Evolutionary conservation across 179 eudicot species (phyloP).

Genomic region (Drosera spatulata): DNA sequence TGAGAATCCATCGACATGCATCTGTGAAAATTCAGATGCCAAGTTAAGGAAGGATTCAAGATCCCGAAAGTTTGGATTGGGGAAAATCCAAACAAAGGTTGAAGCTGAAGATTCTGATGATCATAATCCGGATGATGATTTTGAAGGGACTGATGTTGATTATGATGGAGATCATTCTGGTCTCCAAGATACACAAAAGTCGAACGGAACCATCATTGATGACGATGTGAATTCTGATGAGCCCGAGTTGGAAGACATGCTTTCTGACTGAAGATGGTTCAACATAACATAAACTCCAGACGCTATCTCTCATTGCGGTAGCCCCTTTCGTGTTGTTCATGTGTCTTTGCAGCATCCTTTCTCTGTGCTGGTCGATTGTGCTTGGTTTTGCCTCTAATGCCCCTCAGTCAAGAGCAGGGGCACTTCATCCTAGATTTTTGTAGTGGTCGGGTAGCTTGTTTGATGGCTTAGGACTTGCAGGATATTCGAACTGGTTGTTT

Average conservation of each 20-base stretch:
- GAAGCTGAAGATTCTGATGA: slow-evolving; percentile 38
- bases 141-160: slow-evolving; percentile 60
- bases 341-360: no score
- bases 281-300: no score
- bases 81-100: slow-evolving; percentile 14
- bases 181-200: slow-evolving; percentile 19
- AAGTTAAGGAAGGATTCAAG: not conserved
- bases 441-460: no score
- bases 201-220: slow-evolving; percentile 55
- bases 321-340: no score
- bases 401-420: no score
- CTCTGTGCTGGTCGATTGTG: no score
- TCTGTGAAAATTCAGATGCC: slow-evolving; percentile 58
- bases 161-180: slow-evolving; percentile 40
- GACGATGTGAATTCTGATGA: slow-evolving; percentile 42
- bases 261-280: slow-evolving; percentile 41
- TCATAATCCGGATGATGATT: slow-evolving; percentile 41
- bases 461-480: no score
- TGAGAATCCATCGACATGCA: slow-evolving; percentile 83
- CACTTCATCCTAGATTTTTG: no score
- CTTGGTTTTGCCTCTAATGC: no score
- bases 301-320: no score
- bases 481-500: no score
- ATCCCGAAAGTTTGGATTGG: slow-evolving; percentile 29
- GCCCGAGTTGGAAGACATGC: slow-evolving; percentile 83